phyloP scores from a whole-genome alignment of 805 yeast species.

The Pichia sporocuriosa region DNA sequence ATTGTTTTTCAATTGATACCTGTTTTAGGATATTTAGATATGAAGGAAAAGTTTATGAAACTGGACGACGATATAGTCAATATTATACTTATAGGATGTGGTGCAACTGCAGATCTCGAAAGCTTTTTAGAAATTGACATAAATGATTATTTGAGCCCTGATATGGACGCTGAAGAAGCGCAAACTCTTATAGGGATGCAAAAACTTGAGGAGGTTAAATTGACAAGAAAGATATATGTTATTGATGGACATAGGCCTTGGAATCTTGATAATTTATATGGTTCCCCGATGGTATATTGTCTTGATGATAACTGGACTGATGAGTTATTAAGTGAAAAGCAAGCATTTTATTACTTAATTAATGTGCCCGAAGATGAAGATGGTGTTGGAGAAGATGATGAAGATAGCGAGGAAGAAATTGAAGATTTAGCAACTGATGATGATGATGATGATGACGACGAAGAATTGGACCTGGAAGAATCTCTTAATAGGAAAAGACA shows the following conservation, averaged over 20 bases:
- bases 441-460: constrained; percentile 22
- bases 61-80: constrained; percentile 72
- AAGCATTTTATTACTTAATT: constrained; percentile 54
- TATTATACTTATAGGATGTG: constrained; percentile 83
- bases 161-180: constrained; percentile 7
- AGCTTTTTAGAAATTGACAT: constrained; percentile 60
- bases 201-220: constrained; percentile 18
- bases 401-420: constrained; percentile 27
- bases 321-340: constrained; percentile 46
- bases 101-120: constrained; percentile 84
- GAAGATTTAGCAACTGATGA: constrained; percentile 24
- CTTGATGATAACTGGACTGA: constrained; percentile 83
- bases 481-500: constrained; percentile 35
- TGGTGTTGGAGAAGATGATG: constrained; percentile 32
- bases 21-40: constrained; percentile 82
- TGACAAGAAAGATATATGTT: constrained; percentile 62
- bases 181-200: constrained; percentile 1
- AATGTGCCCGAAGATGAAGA: constrained; percentile 33
- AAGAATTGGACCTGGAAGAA: constrained; percentile 11
- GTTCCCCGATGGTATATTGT: constrained; percentile 69
- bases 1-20: constrained; percentile 87
- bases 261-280: constrained; percentile 90
- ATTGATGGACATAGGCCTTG: constrained; percentile 94
- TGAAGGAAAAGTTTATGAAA: constrained; percentile 52
- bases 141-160: constrained; percentile 39